phyloP scores from a whole-genome alignment of 352 stramenopile genomes.

The Phytophthora rubi region DNA sequence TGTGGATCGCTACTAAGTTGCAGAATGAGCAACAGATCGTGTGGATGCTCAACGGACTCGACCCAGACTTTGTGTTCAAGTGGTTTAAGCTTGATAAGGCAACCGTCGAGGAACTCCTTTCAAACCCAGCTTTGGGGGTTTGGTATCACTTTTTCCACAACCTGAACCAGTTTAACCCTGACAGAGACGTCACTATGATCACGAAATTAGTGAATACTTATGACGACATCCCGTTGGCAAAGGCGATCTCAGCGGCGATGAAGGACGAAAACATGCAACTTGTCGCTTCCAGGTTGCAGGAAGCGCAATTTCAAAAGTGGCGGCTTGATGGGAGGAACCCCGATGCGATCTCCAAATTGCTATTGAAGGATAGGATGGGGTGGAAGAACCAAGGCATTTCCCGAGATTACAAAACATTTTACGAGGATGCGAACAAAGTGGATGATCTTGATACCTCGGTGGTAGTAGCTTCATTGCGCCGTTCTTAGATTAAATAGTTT shows the following conservation, averaged over 20 bases:
- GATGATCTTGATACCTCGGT: too few species aligned
- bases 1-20: neutral
- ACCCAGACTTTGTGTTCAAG: neutral
- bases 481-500: too few species aligned
- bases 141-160: neutral
- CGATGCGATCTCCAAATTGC: neutral
- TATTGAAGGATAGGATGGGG: neutral
- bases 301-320: neutral
- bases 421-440: neutral
- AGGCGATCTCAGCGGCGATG: neutral
- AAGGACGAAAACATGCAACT: neutral
- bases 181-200: neutral
- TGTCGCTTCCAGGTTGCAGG: neutral
- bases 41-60: neutral
- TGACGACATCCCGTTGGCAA: neutral
- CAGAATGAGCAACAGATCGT: neutral
- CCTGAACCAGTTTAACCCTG: neutral
- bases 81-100: neutral
- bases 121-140: neutral
- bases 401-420: neutral
- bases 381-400: neutral
- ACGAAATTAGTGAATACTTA: neutral
- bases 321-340: neutral
- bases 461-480: too few species aligned
- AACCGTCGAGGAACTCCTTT: neutral